A percentile compares a stretch with the other conserved stretches of the same genome.
phyloP scores from a whole-genome alignment of 495 filamentous ascomycete species.

The Penicillium arizonense region DNA sequence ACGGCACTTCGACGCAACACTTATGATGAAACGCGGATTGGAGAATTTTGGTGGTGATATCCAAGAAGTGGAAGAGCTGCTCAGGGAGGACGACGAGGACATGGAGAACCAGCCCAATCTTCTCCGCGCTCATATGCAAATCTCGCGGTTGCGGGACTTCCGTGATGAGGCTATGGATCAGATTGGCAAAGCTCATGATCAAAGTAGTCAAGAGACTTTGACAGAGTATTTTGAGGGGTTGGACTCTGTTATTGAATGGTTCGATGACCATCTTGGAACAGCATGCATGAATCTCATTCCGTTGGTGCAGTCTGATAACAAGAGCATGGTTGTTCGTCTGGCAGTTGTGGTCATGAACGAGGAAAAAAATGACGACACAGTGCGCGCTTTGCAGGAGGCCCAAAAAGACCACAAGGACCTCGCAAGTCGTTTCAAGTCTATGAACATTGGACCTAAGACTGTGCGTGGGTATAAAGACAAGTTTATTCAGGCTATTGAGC shows the following conservation, averaged over 20 bases:
- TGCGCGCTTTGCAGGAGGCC: constrained; percentile 87
- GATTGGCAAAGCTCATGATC: constrained; percentile 71
- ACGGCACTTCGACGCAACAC: constrained; percentile 86
- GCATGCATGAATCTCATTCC: constrained; percentile 88
- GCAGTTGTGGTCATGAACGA: constrained; percentile 92
- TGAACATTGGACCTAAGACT: constrained; percentile 85
- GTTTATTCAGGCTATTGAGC: constrained; percentile 76
- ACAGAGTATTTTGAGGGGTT: constrained; percentile 86
- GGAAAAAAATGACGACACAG: constrained; percentile 90
- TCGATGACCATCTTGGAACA: constrained; percentile 89
- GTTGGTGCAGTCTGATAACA: constrained; percentile 78
- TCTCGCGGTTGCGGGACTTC: constrained; percentile 89
- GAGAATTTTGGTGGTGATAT: constrained; percentile 80
- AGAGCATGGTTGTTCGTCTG: constrained; percentile 83
- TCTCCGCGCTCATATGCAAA: constrained; percentile 81
- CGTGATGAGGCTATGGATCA: constrained; percentile 95
- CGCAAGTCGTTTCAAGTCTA: constrained; percentile 87
- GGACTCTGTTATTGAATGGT: constrained; percentile 85
- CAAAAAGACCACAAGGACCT: constrained; percentile 94
- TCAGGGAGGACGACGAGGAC: constrained; percentile 80
- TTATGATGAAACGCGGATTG: constrained; percentile 86
- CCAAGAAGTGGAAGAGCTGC: constrained; percentile 66
- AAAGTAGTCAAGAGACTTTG: constrained; percentile 72
- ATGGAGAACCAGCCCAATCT: constrained; percentile 90
- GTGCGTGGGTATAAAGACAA: constrained; percentile 97